Evolutionary conservation across 2,329 filamentous ascomycete genomes (phyloP), one percentile per base, ranked within the genome.

Genomic region (Apiospora pterosperma): DNA sequence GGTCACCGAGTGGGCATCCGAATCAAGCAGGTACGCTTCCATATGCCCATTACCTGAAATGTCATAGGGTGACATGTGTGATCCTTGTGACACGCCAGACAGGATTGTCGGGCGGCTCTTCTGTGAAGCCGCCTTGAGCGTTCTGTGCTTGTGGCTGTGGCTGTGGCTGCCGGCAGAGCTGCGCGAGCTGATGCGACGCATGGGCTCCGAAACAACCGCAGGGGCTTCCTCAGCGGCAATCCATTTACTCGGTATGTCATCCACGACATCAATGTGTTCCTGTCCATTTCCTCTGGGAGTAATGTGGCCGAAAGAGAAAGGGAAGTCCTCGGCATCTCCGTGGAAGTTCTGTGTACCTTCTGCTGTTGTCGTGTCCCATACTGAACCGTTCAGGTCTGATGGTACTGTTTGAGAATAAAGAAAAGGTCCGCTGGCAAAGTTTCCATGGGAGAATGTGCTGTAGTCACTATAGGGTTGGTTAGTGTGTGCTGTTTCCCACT

Each of bases 321-420:
- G 76, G 76, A 80, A 84, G 64, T 86, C 84, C 78, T 86, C 85
- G 71, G 80, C 70, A 68, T 87, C 84, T 81, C 81, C 82, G 71
- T 79, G 80, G 76, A 86, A 85, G 83, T 84, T 85, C 82, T 87
- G 85, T 84, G 83, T 72, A 73, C 84, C 84, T 83, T 88, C 85
- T 80, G 78, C 85, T 80, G 78, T 78, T 80, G 83, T 78, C 74
- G 81, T 74, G 71, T 82, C 84, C 85, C 85, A 88, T 73, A 83
- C 79, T 75, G 83, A 80, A 79, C 83, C 80, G 71, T 76, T 76
- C 66, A 85, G 81, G 81, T 85, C 84, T 74, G 82, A 79, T 80
- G 84, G 83, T 84, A 83, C 85, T 83, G 84, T 84, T 75, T 86
- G 84, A 82, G 82, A 81, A 77, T 83, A 85, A 78, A 84, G 80